These are phyloP conservation scores for Phytophthora pluvialis DNA, from an alignment of 352 stramenopile species.

Conservation along the genomic window DNA sequence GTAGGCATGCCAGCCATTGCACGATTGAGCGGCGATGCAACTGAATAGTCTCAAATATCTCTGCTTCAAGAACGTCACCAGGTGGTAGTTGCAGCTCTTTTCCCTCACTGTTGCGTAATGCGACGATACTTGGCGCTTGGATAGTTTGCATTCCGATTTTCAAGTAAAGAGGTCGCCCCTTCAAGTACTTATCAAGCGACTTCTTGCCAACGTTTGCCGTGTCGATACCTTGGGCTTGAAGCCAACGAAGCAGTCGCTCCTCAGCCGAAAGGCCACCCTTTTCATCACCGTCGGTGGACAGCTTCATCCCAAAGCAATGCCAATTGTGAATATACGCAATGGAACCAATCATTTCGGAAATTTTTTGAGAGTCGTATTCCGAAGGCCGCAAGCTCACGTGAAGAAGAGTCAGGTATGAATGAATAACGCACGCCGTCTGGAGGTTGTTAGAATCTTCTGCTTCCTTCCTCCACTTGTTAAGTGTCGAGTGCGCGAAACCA, in stretches of 20 bases:
- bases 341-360: constrained; percentile 79
- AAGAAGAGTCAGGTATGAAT: constrained; percentile 80
- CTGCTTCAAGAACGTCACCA: constrained; percentile 84
- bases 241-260: constrained; percentile 84
- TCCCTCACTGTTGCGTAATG: constrained; percentile 53
- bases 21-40: constrained; percentile 81
- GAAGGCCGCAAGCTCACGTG: constrained; percentile 71
- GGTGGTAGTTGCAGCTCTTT: constrained; percentile 78
- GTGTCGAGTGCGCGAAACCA: constrained; percentile 69
- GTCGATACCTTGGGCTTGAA: constrained; percentile 91
- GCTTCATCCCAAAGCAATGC: constrained; percentile 91
- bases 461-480: constrained; percentile 83
- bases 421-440: constrained; percentile 84
- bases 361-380: constrained; percentile 73
- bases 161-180: constrained; percentile 83
- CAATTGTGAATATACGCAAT: constrained; percentile 91
- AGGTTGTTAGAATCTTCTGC: constrained; percentile 78
- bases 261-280: constrained; percentile 66
- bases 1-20: constrained; percentile 59
- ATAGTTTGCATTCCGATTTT: constrained; percentile 91
- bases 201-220: constrained; percentile 83
- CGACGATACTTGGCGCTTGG: constrained; percentile 85
- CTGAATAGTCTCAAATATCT: constrained; percentile 88
- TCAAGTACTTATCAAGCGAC: constrained; percentile 88
- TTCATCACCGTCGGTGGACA: constrained; percentile 58